Base-by-base conservation (phyloP, 129 eudicot genomes). In the sunflower (Helianthus annuus) region DNA sequence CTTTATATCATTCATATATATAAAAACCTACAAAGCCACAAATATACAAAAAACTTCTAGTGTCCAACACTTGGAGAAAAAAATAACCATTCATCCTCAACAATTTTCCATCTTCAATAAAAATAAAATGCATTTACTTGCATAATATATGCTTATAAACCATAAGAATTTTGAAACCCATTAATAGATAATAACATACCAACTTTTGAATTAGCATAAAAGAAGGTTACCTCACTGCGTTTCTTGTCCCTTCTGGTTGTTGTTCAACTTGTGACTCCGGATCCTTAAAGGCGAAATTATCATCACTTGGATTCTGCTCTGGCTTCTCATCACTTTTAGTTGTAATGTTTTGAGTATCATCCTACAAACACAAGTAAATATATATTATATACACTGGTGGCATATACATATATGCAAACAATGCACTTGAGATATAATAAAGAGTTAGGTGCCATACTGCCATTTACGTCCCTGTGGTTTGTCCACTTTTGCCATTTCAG, bases 361-460 rank as follows among this genome's bases (percentile, higher is more conserved):
- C 69, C 91, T 86, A 80, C 75, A 51, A 59, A 10, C 48, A 44
- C 29, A 64, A 56, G 36, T 59, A 67, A 48, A 38, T 59, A 69
- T 49, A 68, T 59, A 53, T 53, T 49, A 63, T 59, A 53, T 53
- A 45, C 16, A 55, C 24, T 11, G 1, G 52, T 61, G 61, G 58
- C 48, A 6, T 38, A 44, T 56, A 19, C 48, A 6, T 38, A 44
- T 56, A 19, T 9, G 34, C 61, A 56, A 56, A 12, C 36, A 56
- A 56, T 56, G 61, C 61, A 19, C 19, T 69, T 32, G 27, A 55
- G 32, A 11, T 14, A 16, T 9, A 52, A 58, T 46, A 19, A 19
- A 19, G 22, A 19, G 22, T 19, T 19, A 19, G 7, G 3, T 19
- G 22, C 22, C 22, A 19, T 19, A 7, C 1, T 19, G 22, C 22